Percentiles rank a stretch among this genome's conserved stretches.
phyloP scores from a whole-genome alignment of 768 basidiomycete species.

The Fibroporia radiculosa region DNA sequence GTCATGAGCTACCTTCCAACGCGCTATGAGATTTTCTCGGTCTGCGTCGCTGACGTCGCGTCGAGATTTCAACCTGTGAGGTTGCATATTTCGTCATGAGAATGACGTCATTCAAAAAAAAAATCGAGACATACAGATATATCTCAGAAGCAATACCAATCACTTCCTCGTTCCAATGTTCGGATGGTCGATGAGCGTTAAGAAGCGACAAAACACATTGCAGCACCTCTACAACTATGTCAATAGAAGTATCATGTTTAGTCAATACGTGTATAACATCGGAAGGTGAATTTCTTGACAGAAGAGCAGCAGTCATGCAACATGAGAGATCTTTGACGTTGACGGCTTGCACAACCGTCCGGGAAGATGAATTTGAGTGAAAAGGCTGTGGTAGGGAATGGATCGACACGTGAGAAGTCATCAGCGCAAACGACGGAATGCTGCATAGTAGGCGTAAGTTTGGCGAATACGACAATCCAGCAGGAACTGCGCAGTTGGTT shows the following conservation, averaged over 20 bases:
- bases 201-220: constrained; percentile 36
- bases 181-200: constrained; percentile 35
- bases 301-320: constrained; percentile 34
- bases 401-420: constrained; percentile 9
- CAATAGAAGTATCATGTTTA: constrained; percentile 29
- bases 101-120: constrained; percentile 1
- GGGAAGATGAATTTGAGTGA: no score
- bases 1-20: constrained; percentile 61
- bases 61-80: constrained; percentile 26
- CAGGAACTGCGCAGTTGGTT: constrained; percentile 39
- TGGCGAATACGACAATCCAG: constrained; percentile 48
- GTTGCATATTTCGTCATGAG: not conserved
- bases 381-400: not conserved
- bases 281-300: constrained; percentile 42
- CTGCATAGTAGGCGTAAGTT: constrained; percentile 51
- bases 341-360: no score
- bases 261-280: constrained; percentile 56
- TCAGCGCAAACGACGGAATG: constrained; percentile 33
- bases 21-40: constrained; percentile 31
- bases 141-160: constrained; percentile 39
- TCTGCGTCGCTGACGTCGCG: constrained; percentile 26
- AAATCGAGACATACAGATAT: constrained; percentile 23
- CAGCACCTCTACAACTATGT: constrained; percentile 40
- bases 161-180: constrained; percentile 41
- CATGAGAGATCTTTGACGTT: constrained; percentile 7